A percentile compares a stretch with the other conserved stretches of the same genome.
Conservation (phyloP, 2,329 filamentous ascomycete genomes). For the Diplodia mutila region DNA sequence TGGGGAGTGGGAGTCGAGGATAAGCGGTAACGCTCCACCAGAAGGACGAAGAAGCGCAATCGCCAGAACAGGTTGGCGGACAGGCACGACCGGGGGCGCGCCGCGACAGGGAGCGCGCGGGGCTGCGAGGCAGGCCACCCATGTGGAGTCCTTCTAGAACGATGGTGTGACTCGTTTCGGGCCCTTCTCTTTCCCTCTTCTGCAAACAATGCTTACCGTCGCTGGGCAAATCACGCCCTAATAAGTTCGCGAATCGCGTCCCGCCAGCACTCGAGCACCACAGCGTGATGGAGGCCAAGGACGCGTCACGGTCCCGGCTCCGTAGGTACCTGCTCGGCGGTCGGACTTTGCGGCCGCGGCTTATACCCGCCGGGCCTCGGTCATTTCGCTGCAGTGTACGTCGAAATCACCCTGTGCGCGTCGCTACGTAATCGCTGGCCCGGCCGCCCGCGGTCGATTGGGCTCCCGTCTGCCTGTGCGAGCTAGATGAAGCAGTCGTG, state of each 20-base stretch:
- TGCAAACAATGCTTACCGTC: neutral
- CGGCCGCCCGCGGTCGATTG: no score
- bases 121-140: constrained; percentile 8
- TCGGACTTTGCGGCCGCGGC: neutral
- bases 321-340: constrained; percentile 2
- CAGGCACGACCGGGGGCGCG: constrained; percentile 1
- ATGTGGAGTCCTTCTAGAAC: constrained; percentile 24
- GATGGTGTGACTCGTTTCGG: constrained; percentile 23
- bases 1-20: neutral
- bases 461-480: no score
- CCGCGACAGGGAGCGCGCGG: neutral
- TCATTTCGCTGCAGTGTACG: constrained; percentile 4
- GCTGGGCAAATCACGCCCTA: neutral
- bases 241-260: constrained; percentile 5
- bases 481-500: no score
- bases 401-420: constrained; percentile 1
- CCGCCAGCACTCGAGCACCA: no score
- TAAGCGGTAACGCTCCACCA: constrained; percentile 5
- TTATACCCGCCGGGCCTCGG: constrained; percentile 11
- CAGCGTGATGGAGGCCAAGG: constrained; percentile 12
- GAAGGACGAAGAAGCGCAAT: neutral
- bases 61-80: neutral
- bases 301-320: constrained; percentile 19
- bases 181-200: neutral
- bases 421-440: no score